phyloP scores from a whole-genome alignment of 2,329 filamentous ascomycete genomes.

The Epicoccum nigrum region DNA sequence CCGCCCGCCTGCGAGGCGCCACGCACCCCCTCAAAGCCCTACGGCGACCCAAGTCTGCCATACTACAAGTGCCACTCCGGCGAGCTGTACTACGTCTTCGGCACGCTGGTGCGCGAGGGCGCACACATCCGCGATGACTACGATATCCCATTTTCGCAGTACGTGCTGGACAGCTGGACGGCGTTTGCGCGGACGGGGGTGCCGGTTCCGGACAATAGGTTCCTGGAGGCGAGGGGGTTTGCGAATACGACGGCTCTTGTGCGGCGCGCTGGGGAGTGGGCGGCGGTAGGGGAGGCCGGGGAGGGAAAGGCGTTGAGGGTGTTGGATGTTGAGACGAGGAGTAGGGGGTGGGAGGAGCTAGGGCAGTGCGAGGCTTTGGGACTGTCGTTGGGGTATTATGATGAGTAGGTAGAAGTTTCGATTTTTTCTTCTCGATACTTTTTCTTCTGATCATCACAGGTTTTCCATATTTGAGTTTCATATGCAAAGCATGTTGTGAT shows the following conservation, averaged over 20 bases:
- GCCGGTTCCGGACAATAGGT: slow-evolving; percentile 30
- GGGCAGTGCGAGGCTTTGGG: slow-evolving; percentile 37
- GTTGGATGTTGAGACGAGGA: slow-evolving; percentile 30
- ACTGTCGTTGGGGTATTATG: slow-evolving; percentile 33
- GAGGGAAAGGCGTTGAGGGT: slow-evolving; percentile 21
- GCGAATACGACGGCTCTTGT: slow-evolving; percentile 1
- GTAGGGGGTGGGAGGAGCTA: slow-evolving; percentile 31
- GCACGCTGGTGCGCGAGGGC: slow-evolving; percentile 45
- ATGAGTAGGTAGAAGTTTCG: background rate
- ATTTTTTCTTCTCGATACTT: too few species aligned
- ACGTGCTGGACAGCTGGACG: slow-evolving; percentile 41
- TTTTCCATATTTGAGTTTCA: background rate
- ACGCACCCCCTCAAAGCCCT: slow-evolving; percentile 26
- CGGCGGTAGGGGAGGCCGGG: background rate
- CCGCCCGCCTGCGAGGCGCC: slow-evolving; percentile 45
- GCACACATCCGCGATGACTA: slow-evolving; percentile 33
- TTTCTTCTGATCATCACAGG: too few species aligned
- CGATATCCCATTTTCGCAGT: slow-evolving; percentile 42
- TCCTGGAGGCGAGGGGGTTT: slow-evolving; percentile 33
- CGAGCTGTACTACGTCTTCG: slow-evolving; percentile 42
- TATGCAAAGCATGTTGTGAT: background rate
- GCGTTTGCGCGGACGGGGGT: slow-evolving; percentile 39
- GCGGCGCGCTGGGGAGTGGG: background rate
- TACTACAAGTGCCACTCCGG: slow-evolving; percentile 40
- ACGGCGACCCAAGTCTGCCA: slow-evolving; percentile 31